Conservation (phyloP, 2,329 filamentous ascomycete species). For the Penicillium sp. region DNA sequence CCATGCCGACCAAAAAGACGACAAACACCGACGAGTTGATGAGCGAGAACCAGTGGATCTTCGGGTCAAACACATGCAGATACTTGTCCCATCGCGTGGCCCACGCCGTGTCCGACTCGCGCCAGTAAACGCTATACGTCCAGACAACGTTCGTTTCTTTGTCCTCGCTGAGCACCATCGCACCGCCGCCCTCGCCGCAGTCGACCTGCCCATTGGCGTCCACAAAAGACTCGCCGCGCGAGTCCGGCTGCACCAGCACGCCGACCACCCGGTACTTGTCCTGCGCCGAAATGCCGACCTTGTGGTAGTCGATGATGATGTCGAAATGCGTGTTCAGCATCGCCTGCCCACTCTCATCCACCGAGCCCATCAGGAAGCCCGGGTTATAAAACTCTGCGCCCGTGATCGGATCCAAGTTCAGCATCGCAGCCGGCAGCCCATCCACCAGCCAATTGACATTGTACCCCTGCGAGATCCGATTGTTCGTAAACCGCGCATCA, state of each 20-base stretch:
- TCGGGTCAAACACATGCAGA: constrained; percentile 91
- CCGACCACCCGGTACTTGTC: constrained; percentile 79
- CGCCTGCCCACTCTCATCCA: constrained; percentile 53
- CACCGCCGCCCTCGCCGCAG: constrained; percentile 57
- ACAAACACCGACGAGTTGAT: constrained; percentile 96
- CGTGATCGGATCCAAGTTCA: constrained; percentile 71
- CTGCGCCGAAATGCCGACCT: constrained; percentile 52
- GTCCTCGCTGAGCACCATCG: constrained; percentile 63
- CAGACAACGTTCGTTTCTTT: constrained; percentile 68
- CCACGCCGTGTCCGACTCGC: constrained; percentile 78
- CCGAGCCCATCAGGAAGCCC: constrained; percentile 73
- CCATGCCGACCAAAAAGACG: constrained; percentile 82
- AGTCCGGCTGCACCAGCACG: constrained; percentile 80
- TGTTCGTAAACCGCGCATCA: constrained; percentile 75
- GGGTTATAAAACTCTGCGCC: constrained; percentile 82
- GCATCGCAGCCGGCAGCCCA: constrained; percentile 83
- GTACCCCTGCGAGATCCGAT: constrained; percentile 77
- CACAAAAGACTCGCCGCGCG: constrained; percentile 55
- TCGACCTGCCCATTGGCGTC: constrained; percentile 54
- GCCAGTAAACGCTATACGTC: constrained; percentile 92
- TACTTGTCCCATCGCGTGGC: constrained; percentile 99
- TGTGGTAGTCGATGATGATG: constrained; percentile 88
- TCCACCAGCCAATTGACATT: constrained; percentile 96
- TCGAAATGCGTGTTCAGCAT: constrained; percentile 93
- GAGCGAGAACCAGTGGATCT: constrained; percentile 98